These are phyloP conservation scores for Didymella pomorum DNA, from an alignment of 2,329 filamentous ascomycete species.

Conservation along the genomic window DNA sequence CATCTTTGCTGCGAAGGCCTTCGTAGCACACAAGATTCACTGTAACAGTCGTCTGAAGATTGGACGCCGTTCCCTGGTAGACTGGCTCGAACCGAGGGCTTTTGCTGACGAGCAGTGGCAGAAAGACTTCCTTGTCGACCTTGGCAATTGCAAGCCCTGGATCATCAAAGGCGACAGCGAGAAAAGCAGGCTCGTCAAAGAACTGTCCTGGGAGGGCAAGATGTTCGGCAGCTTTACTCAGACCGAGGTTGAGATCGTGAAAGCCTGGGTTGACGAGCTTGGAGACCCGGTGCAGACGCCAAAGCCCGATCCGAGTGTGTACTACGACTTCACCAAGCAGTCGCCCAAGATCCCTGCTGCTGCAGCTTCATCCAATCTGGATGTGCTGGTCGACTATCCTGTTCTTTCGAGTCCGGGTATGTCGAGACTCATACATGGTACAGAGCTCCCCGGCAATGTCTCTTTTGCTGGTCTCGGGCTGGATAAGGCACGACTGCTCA, in stretches of 20 bases:
- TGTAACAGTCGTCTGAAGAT: conserved; percentile 52
- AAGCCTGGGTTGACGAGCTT: conserved; percentile 53
- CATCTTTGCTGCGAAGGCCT: conserved; percentile 53
- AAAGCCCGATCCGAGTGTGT: conserved; percentile 22
- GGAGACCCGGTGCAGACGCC: conserved; percentile 9
- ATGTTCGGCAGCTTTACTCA: conserved; percentile 62
- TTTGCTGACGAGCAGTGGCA: conserved; percentile 46
- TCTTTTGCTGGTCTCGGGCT: not conserved
- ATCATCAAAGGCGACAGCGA: conserved; percentile 51
- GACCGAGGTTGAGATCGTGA: conserved; percentile 50
- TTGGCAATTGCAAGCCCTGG: conserved; percentile 53
- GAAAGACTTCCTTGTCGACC: conserved; percentile 47
- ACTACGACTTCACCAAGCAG: conserved; percentile 33
- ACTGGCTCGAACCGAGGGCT: conserved; percentile 54
- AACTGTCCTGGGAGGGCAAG: conserved; percentile 56
- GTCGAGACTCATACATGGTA: not conserved
- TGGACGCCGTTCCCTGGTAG: conserved; percentile 48
- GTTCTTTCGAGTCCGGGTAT: not conserved
- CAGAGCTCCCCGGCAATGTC: not conserved
- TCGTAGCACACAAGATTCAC: conserved; percentile 53
- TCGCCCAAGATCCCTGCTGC: not conserved
- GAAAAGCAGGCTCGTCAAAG: conserved; percentile 54
- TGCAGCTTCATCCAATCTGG: not conserved
- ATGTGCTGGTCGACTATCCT: conserved; percentile 6
- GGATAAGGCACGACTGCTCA: conserved; percentile 13